phyloP scores from a whole-genome alignment of 768 basidiomycete species.

The Suillus cothurnatus region DNA sequence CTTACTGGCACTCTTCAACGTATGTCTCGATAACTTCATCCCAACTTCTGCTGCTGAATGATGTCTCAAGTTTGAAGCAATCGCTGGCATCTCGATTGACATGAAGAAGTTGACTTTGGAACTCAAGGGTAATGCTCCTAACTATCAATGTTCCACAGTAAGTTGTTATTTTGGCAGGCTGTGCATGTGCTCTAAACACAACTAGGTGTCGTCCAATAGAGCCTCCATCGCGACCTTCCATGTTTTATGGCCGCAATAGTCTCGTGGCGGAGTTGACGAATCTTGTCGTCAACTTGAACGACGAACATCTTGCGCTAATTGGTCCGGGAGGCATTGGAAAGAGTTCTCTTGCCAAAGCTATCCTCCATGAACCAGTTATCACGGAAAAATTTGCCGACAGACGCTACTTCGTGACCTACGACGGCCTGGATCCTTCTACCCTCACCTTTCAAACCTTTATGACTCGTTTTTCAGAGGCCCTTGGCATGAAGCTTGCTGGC shows the following conservation, averaged over 20 bases:
- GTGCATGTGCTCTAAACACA: background rate
- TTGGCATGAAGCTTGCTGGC: background rate
- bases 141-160: background rate
- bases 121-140: background rate
- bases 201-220: background rate
- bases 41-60: background rate
- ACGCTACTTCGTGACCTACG: background rate
- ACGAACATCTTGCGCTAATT: background rate
- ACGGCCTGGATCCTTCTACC: background rate
- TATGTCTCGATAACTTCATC: background rate
- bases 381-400: background rate
- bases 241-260: background rate
- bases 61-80: background rate
- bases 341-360: slow-evolving; percentile 1
- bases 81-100: background rate
- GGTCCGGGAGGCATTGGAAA: slow-evolving; percentile 6
- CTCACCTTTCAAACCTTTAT: slow-evolving; percentile 2
- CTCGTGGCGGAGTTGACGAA: background rate
- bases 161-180: background rate
- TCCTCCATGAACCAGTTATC: background rate
- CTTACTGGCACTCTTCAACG: background rate
- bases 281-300: background rate
- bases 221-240: background rate
- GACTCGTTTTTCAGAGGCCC: background rate
- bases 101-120: background rate